Evolutionary conservation across 208 protist species (phyloP).

Genomic region (Trypanosoma platydactyli): DNA sequence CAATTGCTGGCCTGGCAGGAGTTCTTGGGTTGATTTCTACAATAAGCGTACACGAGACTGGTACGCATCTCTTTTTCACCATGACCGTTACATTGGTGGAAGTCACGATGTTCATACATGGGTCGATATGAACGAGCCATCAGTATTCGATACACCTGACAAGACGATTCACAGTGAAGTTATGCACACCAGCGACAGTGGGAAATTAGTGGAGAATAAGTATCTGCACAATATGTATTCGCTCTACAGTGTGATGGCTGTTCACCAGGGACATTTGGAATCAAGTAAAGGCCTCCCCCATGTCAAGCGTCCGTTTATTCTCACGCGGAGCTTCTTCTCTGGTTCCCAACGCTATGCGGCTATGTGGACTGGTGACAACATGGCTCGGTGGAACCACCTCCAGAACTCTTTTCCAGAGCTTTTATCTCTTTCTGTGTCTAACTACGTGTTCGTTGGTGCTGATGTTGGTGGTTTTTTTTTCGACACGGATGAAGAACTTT

Average conservation of each 20-base stretch:
- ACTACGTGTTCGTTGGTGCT: slow-evolving; percentile 95
- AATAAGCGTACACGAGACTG: slow-evolving; percentile 91
- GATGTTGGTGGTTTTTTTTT: slow-evolving; percentile 99
- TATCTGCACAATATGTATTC: slow-evolving; percentile 99
- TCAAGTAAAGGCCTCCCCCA: slow-evolving; percentile 35
- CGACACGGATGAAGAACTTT: slow-evolving; percentile 94
- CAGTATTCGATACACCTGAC: slow-evolving; percentile 95
- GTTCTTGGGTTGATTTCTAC: slow-evolving; percentile 95
- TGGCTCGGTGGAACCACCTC: slow-evolving; percentile 95
- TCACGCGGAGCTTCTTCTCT: slow-evolving; percentile 98
- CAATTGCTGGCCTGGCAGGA: slow-evolving; percentile 96
- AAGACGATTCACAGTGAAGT: slow-evolving; percentile 94
- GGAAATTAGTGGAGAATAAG: slow-evolving; percentile 87
- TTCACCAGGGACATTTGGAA: slow-evolving; percentile 84
- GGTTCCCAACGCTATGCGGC: slow-evolving; percentile 97
- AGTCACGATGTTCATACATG: slow-evolving; percentile 95
- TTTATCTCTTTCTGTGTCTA: slow-evolving; percentile 93
- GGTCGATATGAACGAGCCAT: slow-evolving; percentile 99
- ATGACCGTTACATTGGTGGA: slow-evolving; percentile 88
- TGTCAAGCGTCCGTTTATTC: slow-evolving; percentile 95
- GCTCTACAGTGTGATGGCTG: slow-evolving; percentile 87
- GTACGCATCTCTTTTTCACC: slow-evolving; percentile 91
- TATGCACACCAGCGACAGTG: slow-evolving; percentile 76
- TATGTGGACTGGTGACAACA: slow-evolving; percentile 99
- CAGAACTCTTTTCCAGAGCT: slow-evolving; percentile 95